Conservation (phyloP, 306 rosid genomes). For the Betula pendula region DNA sequence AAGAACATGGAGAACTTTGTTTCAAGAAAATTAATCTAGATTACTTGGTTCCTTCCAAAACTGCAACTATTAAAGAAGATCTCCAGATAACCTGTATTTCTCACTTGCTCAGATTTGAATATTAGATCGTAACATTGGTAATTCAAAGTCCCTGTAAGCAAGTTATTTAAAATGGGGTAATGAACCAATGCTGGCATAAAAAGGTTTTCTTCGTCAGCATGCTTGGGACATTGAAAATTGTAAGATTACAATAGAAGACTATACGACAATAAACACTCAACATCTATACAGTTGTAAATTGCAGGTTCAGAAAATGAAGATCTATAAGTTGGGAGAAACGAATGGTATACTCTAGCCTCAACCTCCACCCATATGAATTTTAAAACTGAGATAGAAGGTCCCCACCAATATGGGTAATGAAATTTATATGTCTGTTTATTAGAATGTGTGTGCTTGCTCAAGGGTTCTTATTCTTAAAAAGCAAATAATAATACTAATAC, state of each 20-base stretch:
- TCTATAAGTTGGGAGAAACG: neutral
- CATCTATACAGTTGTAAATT: too few species aligned
- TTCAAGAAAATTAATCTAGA: slow-evolving; percentile 13
- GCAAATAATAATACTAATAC: neutral
- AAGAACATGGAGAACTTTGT: neutral
- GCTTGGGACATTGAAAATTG: too few species aligned
- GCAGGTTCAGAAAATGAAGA: too few species aligned
- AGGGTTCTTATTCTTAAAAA: neutral
- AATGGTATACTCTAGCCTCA: neutral
- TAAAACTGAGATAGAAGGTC: neutral
- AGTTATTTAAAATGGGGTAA: slow-evolving; percentile 7
- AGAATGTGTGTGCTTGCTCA: neutral
- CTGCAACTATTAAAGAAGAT: neutral
- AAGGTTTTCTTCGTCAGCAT: too few species aligned
- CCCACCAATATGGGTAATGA: neutral
- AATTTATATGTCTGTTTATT: neutral
- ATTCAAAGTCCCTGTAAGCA: slow-evolving; percentile 1
- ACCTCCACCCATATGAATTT: neutral
- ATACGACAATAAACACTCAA: too few species aligned
- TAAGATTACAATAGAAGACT: too few species aligned
- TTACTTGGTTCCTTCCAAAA: neutral
- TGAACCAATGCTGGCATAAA: too few species aligned
- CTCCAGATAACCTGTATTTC: neutral
- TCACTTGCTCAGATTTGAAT: neutral
- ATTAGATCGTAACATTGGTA: too few species aligned